These are phyloP conservation scores for Bipolaris bicolor DNA, from an alignment of 2,329 filamentous ascomycete species.

Conservation along the genomic window DNA sequence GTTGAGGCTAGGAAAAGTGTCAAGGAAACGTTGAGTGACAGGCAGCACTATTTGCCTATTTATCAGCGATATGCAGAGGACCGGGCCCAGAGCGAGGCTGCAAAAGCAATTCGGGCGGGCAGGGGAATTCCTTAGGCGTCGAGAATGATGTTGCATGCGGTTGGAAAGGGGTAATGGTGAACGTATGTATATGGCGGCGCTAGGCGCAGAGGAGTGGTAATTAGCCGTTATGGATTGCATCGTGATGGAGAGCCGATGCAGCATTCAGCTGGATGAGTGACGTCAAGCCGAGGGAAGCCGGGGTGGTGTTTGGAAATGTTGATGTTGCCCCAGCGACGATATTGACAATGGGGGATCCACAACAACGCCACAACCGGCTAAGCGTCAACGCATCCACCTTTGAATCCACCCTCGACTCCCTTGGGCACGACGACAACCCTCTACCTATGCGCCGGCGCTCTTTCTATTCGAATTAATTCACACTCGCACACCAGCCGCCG, in stretches of 20 bases:
- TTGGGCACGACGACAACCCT: constrained; percentile 12
- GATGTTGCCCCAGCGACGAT: constrained; percentile 18
- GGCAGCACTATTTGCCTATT: constrained; percentile 69
- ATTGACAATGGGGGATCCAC: constrained; percentile 16
- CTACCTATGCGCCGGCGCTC: constrained; percentile 30
- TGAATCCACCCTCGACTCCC: constrained; percentile 15
- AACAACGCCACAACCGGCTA: constrained; percentile 19
- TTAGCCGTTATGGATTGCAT: not conserved
- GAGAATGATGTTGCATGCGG: not conserved
- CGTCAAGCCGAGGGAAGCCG: constrained; percentile 5
- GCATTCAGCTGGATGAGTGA: constrained; percentile 2
- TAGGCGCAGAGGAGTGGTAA: not conserved
- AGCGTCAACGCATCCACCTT: constrained; percentile 17
- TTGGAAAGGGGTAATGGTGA: not conserved
- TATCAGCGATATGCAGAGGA: constrained; percentile 62
- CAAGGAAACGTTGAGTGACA: constrained; percentile 70
- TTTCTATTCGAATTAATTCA: constrained; percentile 11
- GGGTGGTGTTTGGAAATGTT: constrained; percentile 6
- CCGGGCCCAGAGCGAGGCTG: constrained; percentile 55
- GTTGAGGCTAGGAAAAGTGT: constrained; percentile 67
- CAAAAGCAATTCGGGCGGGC: constrained; percentile 62
- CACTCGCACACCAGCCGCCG: constrained; percentile 7
- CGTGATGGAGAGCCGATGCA: not conserved
- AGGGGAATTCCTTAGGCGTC: constrained; percentile 62
- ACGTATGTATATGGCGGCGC: not conserved